Conservation (phyloP, 139 green algal genomes). For the Raphidocelis subcapitata region DNA sequence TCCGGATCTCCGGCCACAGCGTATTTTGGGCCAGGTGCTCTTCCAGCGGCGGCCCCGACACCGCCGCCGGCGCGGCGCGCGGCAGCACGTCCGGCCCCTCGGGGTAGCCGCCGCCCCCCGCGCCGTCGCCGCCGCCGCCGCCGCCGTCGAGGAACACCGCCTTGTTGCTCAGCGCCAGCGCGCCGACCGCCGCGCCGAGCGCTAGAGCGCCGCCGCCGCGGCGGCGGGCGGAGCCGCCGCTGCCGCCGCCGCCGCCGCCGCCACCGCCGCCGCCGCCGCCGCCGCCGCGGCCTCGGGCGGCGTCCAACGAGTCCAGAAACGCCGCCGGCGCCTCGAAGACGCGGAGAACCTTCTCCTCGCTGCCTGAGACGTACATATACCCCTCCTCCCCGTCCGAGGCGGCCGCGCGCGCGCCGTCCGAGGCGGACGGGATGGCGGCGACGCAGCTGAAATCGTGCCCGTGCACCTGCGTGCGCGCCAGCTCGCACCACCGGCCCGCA, state of each 20-base stretch:
- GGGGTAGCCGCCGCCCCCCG: constrained; percentile 45
- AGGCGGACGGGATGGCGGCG: constrained; percentile 42
- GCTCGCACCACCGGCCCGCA: constrained; percentile 80
- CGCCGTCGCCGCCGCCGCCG: not conserved
- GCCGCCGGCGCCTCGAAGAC: constrained; percentile 83
- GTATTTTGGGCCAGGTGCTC: constrained; percentile 91
- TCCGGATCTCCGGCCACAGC: constrained; percentile 89
- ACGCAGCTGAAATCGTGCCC: constrained; percentile 92
- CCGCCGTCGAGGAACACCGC: constrained; percentile 52
- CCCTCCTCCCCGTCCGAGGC: too few species aligned
- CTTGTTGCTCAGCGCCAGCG: constrained; percentile 95
- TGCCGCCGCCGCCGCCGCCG: not conserved
- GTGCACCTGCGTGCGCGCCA: constrained; percentile 93
- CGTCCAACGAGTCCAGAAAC: constrained; percentile 50
- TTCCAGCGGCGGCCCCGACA: constrained; percentile 80
- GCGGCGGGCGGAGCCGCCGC: constrained; percentile 16
- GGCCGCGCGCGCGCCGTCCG: not conserved
- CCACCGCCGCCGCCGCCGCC: not conserved
- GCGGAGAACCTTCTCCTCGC: constrained; percentile 96
- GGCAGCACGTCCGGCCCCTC: constrained; percentile 82
- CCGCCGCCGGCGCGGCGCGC: constrained; percentile 49
- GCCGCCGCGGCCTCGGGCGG: constrained; percentile 23
- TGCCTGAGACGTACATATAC: constrained; percentile 71
- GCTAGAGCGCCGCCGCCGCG: too few species aligned
- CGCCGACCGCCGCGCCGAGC: constrained; percentile 74